Percentiles rank a stretch among this genome's conserved stretches.
Evolutionary conservation across 257 asterid genomes (phyloP).

Genomic region (Nemophila menziesii): DNA sequence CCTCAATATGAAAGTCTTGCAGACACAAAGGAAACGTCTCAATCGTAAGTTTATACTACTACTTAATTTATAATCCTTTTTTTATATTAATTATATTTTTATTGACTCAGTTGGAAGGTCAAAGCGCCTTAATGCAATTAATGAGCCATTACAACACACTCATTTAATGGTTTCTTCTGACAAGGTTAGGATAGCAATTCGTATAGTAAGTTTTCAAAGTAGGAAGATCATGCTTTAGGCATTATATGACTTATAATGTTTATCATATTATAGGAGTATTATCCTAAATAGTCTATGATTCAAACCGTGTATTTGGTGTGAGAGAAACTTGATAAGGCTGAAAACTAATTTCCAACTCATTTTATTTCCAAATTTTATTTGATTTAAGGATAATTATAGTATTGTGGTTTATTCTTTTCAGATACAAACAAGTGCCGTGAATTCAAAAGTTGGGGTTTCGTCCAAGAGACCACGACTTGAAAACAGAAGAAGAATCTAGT

Average conservation of each 20-base stretch:
- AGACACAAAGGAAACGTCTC: slow-evolving; percentile 56
- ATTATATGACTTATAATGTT: neutral
- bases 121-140: slow-evolving; percentile 23
- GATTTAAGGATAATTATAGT: neutral
- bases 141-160: slow-evolving; percentile 16
- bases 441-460: slow-evolving; percentile 31
- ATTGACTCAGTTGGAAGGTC: slow-evolving; percentile 41
- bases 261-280: slow-evolving; percentile 46
- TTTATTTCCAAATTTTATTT: neutral
- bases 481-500: too few relatives aligned
- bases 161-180: slow-evolving; percentile 31
- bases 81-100: too few relatives aligned
- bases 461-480: slow-evolving; percentile 53
- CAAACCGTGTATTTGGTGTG: slow-evolving; percentile 65
- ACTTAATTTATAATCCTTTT: too few relatives aligned
- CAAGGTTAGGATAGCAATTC: too few relatives aligned
- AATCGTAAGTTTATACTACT: slow-evolving; percentile 42
- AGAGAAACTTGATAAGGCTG: slow-evolving; percentile 66
- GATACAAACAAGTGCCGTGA: slow-evolving; percentile 44
- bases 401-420: slow-evolving; percentile 11
- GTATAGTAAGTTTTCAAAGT: too few relatives aligned
- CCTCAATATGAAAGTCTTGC: slow-evolving; percentile 54
- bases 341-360: neutral
- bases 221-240: too few relatives aligned
- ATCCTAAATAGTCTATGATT: slow-evolving; percentile 68